Conservation (phyloP, 2,329 filamentous ascomycete genomes). For the Diplodia scrobiculata region DNA sequence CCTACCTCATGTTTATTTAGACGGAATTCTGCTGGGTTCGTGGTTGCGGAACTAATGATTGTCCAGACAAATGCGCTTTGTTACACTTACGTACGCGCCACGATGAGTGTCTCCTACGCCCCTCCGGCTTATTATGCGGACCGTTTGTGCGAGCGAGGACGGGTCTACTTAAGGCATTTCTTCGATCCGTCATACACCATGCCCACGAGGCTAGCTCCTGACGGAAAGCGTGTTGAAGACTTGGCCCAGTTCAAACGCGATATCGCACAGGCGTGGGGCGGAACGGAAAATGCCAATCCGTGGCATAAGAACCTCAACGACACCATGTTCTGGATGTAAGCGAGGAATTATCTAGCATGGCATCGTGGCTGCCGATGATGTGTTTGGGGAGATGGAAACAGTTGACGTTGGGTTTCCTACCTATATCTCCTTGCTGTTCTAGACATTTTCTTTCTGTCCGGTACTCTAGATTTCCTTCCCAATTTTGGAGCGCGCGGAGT, state of each 20-base stretch:
- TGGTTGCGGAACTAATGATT: too few species aligned
- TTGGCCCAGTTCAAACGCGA: too few species aligned
- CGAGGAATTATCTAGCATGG: background rate
- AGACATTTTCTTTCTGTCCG: background rate
- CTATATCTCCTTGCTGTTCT: background rate
- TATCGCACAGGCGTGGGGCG: too few species aligned
- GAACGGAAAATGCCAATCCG: slow-evolving; percentile 30
- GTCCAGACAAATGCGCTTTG: slow-evolving; percentile 39
- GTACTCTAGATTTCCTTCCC: background rate
- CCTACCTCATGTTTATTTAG: too few species aligned
- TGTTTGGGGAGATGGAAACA: background rate
- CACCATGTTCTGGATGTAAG: slow-evolving; percentile 38
- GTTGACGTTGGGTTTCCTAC: background rate
- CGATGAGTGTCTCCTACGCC: slow-evolving; percentile 41
- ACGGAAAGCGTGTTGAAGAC: too few species aligned
- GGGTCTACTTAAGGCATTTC: slow-evolving; percentile 35
- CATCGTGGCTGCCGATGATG: background rate
- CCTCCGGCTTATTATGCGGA: slow-evolving; percentile 47
- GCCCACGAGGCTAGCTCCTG: too few species aligned
- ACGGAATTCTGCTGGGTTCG: too few species aligned
- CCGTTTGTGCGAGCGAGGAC: slow-evolving; percentile 44
- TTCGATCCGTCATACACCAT: slow-evolving; percentile 3
- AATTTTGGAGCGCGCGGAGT: background rate
- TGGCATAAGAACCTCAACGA: slow-evolving; percentile 35
- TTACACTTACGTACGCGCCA: slow-evolving; percentile 41